These are phyloP conservation scores for Puccinia hordei DNA, from an alignment of 1,284 basidiomycete species.

Conservation along the genomic window DNA sequence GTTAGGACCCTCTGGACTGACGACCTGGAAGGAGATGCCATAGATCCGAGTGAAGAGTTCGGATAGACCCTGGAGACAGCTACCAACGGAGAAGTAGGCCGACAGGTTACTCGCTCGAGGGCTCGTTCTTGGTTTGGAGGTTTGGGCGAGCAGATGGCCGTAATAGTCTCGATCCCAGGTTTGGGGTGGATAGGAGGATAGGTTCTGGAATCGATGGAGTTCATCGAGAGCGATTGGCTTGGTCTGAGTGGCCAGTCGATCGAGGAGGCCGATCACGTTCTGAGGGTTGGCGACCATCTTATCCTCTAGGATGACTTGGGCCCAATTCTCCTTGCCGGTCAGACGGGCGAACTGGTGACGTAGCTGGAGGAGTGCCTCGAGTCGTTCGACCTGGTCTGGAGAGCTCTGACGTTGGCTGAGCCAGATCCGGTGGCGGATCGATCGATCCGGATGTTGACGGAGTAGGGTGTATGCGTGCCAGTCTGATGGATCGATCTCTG, in stretches of 20 bases:
- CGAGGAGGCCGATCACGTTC: slow-evolving; percentile 46
- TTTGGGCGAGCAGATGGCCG: slow-evolving; percentile 36
- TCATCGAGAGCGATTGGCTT: slow-evolving; percentile 73
- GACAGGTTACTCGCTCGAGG: slow-evolving; percentile 68
- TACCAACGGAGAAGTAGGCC: slow-evolving; percentile 74
- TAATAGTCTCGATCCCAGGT: slow-evolving; percentile 94
- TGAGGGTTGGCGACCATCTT: slow-evolving; percentile 88
- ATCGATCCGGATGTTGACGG: slow-evolving; percentile 50
- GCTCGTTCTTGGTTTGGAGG: background rate
- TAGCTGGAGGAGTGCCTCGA: slow-evolving; percentile 75
- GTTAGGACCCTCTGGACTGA: slow-evolving; percentile 62
- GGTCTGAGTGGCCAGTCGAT: slow-evolving; percentile 71
- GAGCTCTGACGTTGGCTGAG: slow-evolving; percentile 54
- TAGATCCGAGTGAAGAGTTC: slow-evolving; percentile 81
- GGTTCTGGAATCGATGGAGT: slow-evolving; percentile 66
- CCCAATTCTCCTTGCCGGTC: slow-evolving; percentile 79
- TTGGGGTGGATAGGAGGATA: slow-evolving; percentile 68
- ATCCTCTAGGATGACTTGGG: slow-evolving; percentile 78
- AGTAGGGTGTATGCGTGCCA: slow-evolving; percentile 49
- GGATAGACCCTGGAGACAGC: slow-evolving; percentile 81
- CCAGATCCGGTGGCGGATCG: slow-evolving; percentile 51
- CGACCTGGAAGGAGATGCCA: slow-evolving; percentile 74
- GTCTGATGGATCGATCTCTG: background rate
- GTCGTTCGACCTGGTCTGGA: slow-evolving; percentile 68
- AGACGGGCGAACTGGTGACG: slow-evolving; percentile 77